These are phyloP conservation scores for Alectoria sarmentosa DNA, from an alignment of 495 filamentous ascomycete species.

Conservation along the genomic window DNA sequence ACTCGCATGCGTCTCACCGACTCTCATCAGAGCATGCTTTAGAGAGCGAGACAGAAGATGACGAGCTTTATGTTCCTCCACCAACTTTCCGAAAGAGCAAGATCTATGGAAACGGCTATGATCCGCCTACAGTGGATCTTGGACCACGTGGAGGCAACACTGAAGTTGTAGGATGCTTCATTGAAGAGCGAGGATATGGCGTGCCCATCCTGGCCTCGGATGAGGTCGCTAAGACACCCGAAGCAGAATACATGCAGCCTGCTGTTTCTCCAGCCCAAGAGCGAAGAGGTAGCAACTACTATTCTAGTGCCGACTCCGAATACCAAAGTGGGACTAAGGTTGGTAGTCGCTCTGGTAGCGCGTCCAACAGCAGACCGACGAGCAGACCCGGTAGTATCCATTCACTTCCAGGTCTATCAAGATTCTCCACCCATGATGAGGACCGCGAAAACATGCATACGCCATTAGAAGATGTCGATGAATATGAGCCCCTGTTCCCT, in stretches of 20 bases:
- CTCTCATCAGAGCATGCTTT: slow-evolving; percentile 31
- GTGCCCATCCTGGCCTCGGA: slow-evolving; percentile 89
- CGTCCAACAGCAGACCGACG: slow-evolving; percentile 57
- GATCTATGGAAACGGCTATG: slow-evolving; percentile 49
- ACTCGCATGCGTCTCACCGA: slow-evolving; percentile 22
- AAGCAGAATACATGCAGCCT: slow-evolving; percentile 55
- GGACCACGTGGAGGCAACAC: slow-evolving; percentile 42
- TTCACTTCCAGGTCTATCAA: slow-evolving; percentile 36
- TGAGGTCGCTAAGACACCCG: slow-evolving; percentile 73
- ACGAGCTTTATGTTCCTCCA: slow-evolving; percentile 70
- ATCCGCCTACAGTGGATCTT: slow-evolving; percentile 38
- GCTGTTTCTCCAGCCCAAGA: slow-evolving; percentile 66
- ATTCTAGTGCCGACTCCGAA: slow-evolving; percentile 39
- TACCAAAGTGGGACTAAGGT: slow-evolving; percentile 20
- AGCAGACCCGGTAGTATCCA: slow-evolving; percentile 66
- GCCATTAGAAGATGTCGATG: slow-evolving; percentile 81
- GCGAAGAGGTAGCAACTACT: slow-evolving; percentile 51
- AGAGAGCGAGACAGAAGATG: slow-evolving; percentile 45
- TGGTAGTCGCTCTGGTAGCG: slow-evolving; percentile 45
- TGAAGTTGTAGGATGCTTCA: slow-evolving; percentile 41
- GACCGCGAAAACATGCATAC: slow-evolving; percentile 51
- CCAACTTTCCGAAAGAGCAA: slow-evolving; percentile 57
- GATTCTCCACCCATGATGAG: slow-evolving; percentile 44
- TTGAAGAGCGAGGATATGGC: slow-evolving; percentile 47
- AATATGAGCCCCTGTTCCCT: slow-evolving; percentile 92